phyloP scores from a whole-genome alignment of 1,139 yeast species.

The Spathaspora sp. region DNA sequence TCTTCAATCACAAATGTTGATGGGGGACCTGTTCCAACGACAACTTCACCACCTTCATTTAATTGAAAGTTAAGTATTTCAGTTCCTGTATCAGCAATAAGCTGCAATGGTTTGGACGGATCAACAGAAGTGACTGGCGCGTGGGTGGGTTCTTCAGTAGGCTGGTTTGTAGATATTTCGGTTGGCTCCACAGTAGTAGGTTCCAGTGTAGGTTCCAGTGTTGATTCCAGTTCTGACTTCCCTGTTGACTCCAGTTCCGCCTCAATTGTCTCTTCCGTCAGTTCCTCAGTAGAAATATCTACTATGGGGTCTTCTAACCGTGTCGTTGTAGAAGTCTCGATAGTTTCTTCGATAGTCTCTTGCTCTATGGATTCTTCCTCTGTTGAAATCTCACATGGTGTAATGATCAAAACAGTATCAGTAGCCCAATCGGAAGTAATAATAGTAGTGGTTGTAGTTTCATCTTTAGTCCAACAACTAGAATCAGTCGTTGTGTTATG shows the following conservation, averaged over 20 bases:
- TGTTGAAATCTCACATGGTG: not conserved
- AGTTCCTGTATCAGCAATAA: not conserved
- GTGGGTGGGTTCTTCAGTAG: too few species aligned
- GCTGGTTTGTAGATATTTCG: too few species aligned
- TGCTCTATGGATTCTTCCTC: not conserved
- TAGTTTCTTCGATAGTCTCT: not conserved
- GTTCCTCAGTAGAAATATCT: too few species aligned
- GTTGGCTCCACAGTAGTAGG: not conserved
- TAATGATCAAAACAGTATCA: not conserved
- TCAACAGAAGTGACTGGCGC: too few species aligned
- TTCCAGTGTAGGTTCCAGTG: too few species aligned
- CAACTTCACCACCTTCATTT: not conserved
- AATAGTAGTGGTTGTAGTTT: not conserved
- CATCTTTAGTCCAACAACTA: not conserved
- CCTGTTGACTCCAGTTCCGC: too few species aligned
- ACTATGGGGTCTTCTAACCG: too few species aligned
- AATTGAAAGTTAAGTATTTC: not conserved
- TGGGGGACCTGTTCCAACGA: not conserved
- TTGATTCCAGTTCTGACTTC: too few species aligned
- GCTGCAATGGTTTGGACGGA: not conserved
- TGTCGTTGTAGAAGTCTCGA: too few species aligned
- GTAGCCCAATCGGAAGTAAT: not conserved
- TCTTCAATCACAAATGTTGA: not conserved
- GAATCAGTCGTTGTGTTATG: slow-evolving; percentile 10
- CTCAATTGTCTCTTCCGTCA: too few species aligned